phyloP scores from a whole-genome alignment of 768 basidiomycete species.

The Xerocomus brunneocitrinus region DNA sequence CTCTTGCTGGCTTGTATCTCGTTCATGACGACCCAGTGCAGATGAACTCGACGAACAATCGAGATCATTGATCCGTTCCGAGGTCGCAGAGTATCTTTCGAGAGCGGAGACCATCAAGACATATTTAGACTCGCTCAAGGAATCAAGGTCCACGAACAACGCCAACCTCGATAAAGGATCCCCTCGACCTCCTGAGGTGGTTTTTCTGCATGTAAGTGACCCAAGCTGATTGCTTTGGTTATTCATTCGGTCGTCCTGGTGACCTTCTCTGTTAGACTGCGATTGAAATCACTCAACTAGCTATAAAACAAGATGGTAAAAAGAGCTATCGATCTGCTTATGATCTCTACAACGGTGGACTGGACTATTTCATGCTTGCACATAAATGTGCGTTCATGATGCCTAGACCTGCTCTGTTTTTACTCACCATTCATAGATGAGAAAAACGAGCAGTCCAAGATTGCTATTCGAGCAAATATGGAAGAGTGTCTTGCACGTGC shows the following conservation, averaged over 20 bases:
- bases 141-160: neutral
- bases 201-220: slow-evolving; percentile 15
- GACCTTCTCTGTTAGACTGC: slow-evolving; percentile 46
- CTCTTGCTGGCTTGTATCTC: neutral
- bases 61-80: slow-evolving; percentile 73
- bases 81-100: slow-evolving; percentile 84
- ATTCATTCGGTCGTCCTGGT: neutral
- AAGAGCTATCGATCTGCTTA: slow-evolving; percentile 89
- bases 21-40: slow-evolving; percentile 10
- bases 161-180: neutral
- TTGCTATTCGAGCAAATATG: slow-evolving; percentile 78
- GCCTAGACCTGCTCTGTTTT: neutral
- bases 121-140: slow-evolving; percentile 43
- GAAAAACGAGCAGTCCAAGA: slow-evolving; percentile 87
- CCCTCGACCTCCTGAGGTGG: slow-evolving; percentile 14
- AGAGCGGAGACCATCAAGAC: slow-evolving; percentile 88
- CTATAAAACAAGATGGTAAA: slow-evolving; percentile 85
- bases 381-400: slow-evolving; percentile 59
- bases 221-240: neutral
- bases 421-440: slow-evolving; percentile 39
- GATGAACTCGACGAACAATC: slow-evolving; percentile 89
- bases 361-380: slow-evolving; percentile 97
- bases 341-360: slow-evolving; percentile 85
- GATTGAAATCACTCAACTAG: slow-evolving; percentile 82
- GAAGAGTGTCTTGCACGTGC: slow-evolving; percentile 86